Evolutionary conservation across 2,329 filamentous ascomycete genomes (phyloP).

Genomic region (Septoria linicola): DNA sequence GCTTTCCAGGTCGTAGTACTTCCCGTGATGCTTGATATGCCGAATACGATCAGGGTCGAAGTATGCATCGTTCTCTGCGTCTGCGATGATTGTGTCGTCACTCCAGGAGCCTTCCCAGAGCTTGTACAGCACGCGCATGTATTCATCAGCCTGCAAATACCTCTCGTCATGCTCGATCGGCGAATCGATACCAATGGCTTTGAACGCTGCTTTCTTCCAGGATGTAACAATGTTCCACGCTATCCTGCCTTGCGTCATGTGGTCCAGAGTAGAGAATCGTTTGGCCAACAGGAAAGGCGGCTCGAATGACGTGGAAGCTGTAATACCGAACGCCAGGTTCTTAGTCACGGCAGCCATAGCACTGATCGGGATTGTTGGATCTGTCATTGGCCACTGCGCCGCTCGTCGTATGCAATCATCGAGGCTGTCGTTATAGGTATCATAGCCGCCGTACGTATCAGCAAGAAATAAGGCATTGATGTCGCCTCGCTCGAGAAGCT

Average conservation of each 20-base stretch:
- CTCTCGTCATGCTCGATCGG: constrained; percentile 62
- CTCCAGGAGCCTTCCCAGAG: constrained; percentile 56
- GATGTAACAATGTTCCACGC: constrained; percentile 68
- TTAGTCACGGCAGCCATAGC: constrained; percentile 68
- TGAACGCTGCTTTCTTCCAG: constrained; percentile 63
- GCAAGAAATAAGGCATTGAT: constrained; percentile 67
- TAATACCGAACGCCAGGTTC: constrained; percentile 62
- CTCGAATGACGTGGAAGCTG: constrained; percentile 62
- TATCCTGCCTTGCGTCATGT: constrained; percentile 60
- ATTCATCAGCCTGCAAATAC: constrained; percentile 62
- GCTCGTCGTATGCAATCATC: constrained; percentile 55
- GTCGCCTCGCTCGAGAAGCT: constrained; percentile 60
- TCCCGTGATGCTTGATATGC: constrained; percentile 60
- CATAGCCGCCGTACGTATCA: constrained; percentile 64
- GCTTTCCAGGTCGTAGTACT: constrained; percentile 51
- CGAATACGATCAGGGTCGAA: constrained; percentile 60
- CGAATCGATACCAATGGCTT: constrained; percentile 59
- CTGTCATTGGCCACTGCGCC: constrained; percentile 65
- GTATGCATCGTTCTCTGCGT: constrained; percentile 57
- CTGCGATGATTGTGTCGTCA: constrained; percentile 56
- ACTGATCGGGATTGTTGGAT: constrained; percentile 62
- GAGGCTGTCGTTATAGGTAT: constrained; percentile 55
- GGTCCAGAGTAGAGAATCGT: constrained; percentile 61
- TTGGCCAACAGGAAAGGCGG: constrained; percentile 62
- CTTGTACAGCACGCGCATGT: constrained; percentile 63